phyloP scores from a whole-genome alignment of 1,284 basidiomycete genomes.

The Rhodotorula sp. region DNA sequence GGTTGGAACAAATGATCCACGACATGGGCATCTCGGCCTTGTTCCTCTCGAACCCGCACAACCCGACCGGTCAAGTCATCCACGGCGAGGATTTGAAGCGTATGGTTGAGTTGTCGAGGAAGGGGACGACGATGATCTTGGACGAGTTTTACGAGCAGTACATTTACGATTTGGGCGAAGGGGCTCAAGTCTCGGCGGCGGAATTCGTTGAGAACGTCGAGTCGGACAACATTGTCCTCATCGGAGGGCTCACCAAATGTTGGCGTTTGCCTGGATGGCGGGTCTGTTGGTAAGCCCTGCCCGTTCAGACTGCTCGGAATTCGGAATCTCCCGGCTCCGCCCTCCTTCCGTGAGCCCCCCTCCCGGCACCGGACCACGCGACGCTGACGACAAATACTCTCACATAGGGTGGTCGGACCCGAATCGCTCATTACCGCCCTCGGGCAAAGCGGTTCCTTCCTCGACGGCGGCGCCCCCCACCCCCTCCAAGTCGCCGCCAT shows the following conservation, averaged over 20 bases:
- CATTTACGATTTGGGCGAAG: constrained; percentile 76
- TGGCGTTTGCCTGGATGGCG: constrained; percentile 70
- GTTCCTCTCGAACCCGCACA: constrained; percentile 84
- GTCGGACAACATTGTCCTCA: constrained; percentile 60
- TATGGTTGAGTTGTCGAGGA: constrained; percentile 66
- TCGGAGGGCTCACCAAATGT: constrained; percentile 90
- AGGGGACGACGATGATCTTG: constrained; percentile 73
- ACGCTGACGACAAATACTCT: not conserved
- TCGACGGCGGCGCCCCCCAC: constrained; percentile 44
- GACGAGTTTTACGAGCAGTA: constrained; percentile 92
- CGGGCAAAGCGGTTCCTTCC: constrained; percentile 66
- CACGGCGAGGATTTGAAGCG: constrained; percentile 72
- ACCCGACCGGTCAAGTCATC: constrained; percentile 62
- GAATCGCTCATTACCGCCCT: constrained; percentile 80
- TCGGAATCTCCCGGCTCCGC: not conserved
- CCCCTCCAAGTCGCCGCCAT: constrained; percentile 76
- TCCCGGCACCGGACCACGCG: not conserved
- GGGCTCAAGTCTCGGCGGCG: constrained; percentile 77
- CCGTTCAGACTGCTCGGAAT: not conserved
- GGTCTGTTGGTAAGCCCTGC: constrained; percentile 63
- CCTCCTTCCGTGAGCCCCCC: not conserved
- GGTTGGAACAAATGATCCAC: constrained; percentile 48
- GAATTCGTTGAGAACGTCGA: constrained; percentile 63
- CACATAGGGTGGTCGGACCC: constrained; percentile 74
- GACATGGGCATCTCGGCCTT: constrained; percentile 79